A percentile compares a stretch with the other conserved stretches of the same genome.
These are phyloP conservation scores for Sextonia rubra DNA, from an alignment of 164 flowering plant species.

Conservation along the genomic window DNA sequence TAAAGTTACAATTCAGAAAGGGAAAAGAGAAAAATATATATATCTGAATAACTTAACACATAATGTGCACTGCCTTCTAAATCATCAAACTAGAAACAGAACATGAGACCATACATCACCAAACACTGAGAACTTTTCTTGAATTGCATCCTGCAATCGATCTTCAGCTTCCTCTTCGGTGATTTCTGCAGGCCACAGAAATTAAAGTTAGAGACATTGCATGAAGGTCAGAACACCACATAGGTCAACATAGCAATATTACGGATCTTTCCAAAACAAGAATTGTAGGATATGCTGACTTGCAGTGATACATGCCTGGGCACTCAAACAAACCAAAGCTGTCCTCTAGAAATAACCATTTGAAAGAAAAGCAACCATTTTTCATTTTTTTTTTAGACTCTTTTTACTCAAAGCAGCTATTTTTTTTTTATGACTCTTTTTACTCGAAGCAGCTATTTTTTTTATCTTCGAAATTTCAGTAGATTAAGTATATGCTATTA, in stretches of 20 bases:
- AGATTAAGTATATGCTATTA: neutral
- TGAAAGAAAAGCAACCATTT: neutral
- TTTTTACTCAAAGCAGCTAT: neutral
- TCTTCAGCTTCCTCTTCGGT: slow-evolving; percentile 96
- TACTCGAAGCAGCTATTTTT: neutral
- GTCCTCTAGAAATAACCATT: neutral
- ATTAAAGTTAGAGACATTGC: slow-evolving; percentile 5
- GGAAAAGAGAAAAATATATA: neutral
- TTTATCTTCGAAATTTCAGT: neutral
- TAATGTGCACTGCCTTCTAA: neutral
- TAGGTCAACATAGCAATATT: neutral
- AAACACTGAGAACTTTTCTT: slow-evolving; percentile 82
- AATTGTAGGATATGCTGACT: neutral
- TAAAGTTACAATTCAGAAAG: neutral
- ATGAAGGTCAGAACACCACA: neutral
- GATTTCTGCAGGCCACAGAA: slow-evolving; percentile 53
- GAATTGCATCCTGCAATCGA: slow-evolving; percentile 89
- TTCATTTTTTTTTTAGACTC: neutral
- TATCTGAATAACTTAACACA: neutral
- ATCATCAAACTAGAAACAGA: neutral
- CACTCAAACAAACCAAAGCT: neutral
- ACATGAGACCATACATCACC: slow-evolving; percentile 67
- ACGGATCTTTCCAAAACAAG: neutral
- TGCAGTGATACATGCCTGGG: neutral
- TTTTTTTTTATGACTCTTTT: neutral